A percentile compares a stretch with the other conserved stretches of the same genome.
These are phyloP conservation scores for Emericellopsis atlantica DNA, from an alignment of 2,329 filamentous ascomycete genomes.

Conservation along the genomic window DNA sequence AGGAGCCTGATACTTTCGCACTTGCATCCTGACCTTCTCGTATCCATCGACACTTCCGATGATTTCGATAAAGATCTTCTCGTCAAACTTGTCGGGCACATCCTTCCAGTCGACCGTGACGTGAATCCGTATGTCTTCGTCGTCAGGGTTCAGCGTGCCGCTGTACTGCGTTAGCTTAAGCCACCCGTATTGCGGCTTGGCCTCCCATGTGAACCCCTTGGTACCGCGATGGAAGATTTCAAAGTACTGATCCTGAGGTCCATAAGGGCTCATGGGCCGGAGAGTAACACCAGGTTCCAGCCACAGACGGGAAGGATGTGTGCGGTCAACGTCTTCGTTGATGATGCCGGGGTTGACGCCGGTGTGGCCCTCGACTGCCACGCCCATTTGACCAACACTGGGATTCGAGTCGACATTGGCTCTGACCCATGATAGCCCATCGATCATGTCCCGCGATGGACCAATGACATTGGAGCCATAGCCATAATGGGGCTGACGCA, in stretches of 20 bases:
- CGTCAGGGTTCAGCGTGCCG: slow-evolving; percentile 16
- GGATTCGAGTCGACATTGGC: slow-evolving; percentile 31
- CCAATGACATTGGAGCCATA: slow-evolving; percentile 8
- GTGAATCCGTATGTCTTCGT: slow-evolving; percentile 21
- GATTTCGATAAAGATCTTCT: slow-evolving; percentile 3
- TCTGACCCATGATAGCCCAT: slow-evolving; percentile 41
- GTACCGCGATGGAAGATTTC: slow-evolving; percentile 32
- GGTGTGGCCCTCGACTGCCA: slow-evolving; percentile 17
- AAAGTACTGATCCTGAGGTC: slow-evolving; percentile 16
- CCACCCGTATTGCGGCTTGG: slow-evolving; percentile 2
- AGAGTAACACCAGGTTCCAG: slow-evolving; percentile 16
- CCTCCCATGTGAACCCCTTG: slow-evolving; percentile 5
- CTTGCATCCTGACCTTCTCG: slow-evolving; percentile 5
- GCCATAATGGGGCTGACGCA: slow-evolving; percentile 34
- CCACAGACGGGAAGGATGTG: slow-evolving; percentile 23
- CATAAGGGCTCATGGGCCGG: slow-evolving; percentile 16
- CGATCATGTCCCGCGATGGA: slow-evolving; percentile 39
- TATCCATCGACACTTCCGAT: not conserved
- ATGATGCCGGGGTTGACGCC: slow-evolving; percentile 19
- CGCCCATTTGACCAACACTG: slow-evolving; percentile 25
- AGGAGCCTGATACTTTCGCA: slow-evolving; percentile 3
- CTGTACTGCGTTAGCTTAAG: slow-evolving; percentile 14
- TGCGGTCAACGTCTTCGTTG: slow-evolving; percentile 41
- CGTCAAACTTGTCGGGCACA: slow-evolving; percentile 16
- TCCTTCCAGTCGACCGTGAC: slow-evolving; percentile 31